Conservation (phyloP, 805 yeast species). For the Zygoascus tannicola region DNA sequence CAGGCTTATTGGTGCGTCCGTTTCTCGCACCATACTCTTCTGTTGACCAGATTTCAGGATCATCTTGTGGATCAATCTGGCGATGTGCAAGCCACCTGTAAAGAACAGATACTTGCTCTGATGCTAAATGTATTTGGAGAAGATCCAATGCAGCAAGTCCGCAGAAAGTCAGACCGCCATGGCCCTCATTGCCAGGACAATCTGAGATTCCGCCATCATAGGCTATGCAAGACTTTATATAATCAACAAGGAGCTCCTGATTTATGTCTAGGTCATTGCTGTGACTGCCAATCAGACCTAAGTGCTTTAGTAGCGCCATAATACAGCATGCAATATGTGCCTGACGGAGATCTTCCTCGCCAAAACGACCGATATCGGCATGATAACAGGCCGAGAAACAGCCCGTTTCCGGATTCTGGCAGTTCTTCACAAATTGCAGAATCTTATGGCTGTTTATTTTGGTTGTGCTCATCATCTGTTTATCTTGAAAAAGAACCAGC, state of each 20-base stretch:
- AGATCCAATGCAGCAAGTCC: constrained; percentile 56
- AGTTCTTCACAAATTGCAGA: constrained; percentile 44
- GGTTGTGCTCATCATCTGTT: constrained; percentile 26
- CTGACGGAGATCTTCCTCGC: constrained; percentile 64
- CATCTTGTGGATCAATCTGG: constrained; percentile 37
- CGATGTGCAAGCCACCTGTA: constrained; percentile 50
- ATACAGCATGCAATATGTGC: constrained; percentile 67
- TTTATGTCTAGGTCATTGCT: constrained; percentile 38
- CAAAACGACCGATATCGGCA: constrained; percentile 31
- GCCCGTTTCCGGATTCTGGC: constrained; percentile 51
- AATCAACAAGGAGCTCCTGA: constrained; percentile 30
- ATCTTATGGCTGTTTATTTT: constrained; percentile 36
- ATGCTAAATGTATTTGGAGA: constrained; percentile 24
- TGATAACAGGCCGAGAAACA: constrained; percentile 43
- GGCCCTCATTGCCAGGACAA: constrained; percentile 49
- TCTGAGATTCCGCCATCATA: constrained; percentile 70
- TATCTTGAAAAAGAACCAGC: constrained; percentile 42
- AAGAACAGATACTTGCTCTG: constrained; percentile 6
- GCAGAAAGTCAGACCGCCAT: constrained; percentile 82
- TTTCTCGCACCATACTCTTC: constrained; percentile 58
- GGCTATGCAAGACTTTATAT: constrained; percentile 30
- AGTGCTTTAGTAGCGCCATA: constrained; percentile 36
- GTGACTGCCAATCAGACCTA: constrained; percentile 17
- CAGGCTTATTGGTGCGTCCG: constrained; percentile 76
- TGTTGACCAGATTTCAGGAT: constrained; percentile 3